Percentiles rank a stretch among this genome's conserved stretches.
Evolutionary conservation across 805 yeast species (phyloP).

Genomic region (Hyphopichia homilentoma): DNA sequence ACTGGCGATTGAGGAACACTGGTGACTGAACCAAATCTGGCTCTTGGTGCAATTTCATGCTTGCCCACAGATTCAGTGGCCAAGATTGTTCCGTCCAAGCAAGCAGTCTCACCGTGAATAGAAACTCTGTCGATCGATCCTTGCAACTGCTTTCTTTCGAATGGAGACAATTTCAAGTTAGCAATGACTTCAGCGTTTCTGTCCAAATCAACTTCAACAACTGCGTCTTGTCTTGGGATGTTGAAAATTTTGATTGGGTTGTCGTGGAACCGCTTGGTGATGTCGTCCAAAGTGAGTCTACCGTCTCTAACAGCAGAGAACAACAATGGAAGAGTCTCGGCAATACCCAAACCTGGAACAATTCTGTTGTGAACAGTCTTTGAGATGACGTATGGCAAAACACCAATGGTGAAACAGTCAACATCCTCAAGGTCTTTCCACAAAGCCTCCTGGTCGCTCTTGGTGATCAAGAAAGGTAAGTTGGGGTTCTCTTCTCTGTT

Average conservation of each 20-base stretch:
- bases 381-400: slow-evolving; percentile 70
- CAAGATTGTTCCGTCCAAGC: slow-evolving; percentile 76
- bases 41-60: slow-evolving; percentile 42
- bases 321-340: slow-evolving; percentile 78
- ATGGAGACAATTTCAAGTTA: slow-evolving; percentile 21
- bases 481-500: slow-evolving; percentile 69
- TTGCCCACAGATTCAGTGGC: slow-evolving; percentile 60
- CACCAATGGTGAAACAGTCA: slow-evolving; percentile 87
- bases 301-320: slow-evolving; percentile 76
- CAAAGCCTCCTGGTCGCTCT: slow-evolving; percentile 73
- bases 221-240: slow-evolving; percentile 74
- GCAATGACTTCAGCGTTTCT: slow-evolving; percentile 45
- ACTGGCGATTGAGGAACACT: slow-evolving; percentile 38
- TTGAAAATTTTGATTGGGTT: slow-evolving; percentile 82
- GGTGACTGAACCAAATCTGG: slow-evolving; percentile 37
- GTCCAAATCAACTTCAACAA: slow-evolving; percentile 81
- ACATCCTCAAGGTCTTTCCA: slow-evolving; percentile 72
- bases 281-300: slow-evolving; percentile 67
- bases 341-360: slow-evolving; percentile 71
- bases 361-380: slow-evolving; percentile 56
- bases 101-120: slow-evolving; percentile 72
- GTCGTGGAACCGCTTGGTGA: slow-evolving; percentile 68
- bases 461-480: slow-evolving; percentile 71
- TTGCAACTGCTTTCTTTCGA: slow-evolving; percentile 39
- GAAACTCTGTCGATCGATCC: slow-evolving; percentile 91